Evolutionary conservation across 805 yeast species (phyloP), one percentile per base, ranked within the genome.

Genomic region (Saccharomycopsis amapae): DNA sequence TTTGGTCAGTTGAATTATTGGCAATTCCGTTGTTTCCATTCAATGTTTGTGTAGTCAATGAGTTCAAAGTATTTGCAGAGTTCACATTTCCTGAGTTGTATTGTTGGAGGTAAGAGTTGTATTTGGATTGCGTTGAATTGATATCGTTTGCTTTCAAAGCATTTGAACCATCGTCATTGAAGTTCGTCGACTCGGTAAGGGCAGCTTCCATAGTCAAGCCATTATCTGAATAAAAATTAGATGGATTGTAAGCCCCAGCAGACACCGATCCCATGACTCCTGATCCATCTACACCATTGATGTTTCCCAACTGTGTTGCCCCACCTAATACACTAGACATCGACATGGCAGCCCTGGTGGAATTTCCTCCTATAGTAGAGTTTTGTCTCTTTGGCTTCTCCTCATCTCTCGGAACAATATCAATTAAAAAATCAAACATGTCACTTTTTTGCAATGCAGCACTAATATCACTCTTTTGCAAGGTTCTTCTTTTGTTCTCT

Each of bases 401-500:
- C 58, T 81, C 88, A 56, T 85, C 95, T 47, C 97, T 70, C 4
- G 98, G 97, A 3, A 90, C 97, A 24, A 93, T 87, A 61, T 93
- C 99, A 55, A 93, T 93, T 46, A 93, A 67, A 60, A 93, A 93
- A 60, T 93, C 99, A 70, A 90, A 94, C 96, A 93, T 90, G 62
- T 93, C 98, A 33, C 89, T 78, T 61, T 87, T 87, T 54, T 88
- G 93, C 47, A 94, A 68, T 1, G 98, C 98, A 15, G 93, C 93
- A 2, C 96, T 95, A 52, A 93, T 88, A 60, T 93, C 99, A 1
- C 87, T 79, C 58, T 88, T 85, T 62, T 93, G 99, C 49, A 93
- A 67, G 4, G 99, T 93, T 50, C 99, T 68, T 54, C 99, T 75
- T 61, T 93, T 93, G 66, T 86, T 86, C 58, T 87, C 96, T 63